Evolutionary conservation across 2,329 filamentous ascomycete genomes (phyloP).

Genomic region (Ascochyta rabiei): DNA sequence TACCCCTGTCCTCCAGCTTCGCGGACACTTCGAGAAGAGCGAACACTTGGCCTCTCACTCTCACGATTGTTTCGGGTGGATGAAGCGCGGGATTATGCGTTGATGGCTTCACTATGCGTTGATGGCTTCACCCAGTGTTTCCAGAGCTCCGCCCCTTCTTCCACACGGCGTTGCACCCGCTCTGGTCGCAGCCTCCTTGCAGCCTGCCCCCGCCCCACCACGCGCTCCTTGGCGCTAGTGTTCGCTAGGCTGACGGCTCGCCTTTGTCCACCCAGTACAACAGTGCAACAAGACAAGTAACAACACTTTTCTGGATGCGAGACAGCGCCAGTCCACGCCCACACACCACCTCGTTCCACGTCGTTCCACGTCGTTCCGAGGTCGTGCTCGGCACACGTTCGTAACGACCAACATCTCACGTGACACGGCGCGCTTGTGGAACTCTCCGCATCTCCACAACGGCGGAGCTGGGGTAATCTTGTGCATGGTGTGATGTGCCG

Average conservation of each 20-base stretch:
- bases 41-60: slow-evolving; percentile 13
- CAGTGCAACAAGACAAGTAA: too few relatives aligned
- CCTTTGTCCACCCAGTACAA: not conserved
- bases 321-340: not conserved
- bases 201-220: not conserved
- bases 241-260: slow-evolving; percentile 10
- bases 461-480: slow-evolving; percentile 8
- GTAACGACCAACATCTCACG: not conserved
- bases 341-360: not conserved
- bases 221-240: slow-evolving; percentile 12
- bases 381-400: not conserved
- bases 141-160: not conserved
- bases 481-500: not conserved
- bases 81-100: not conserved
- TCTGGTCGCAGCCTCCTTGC: slow-evolving; percentile 5
- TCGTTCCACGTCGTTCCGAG: not conserved
- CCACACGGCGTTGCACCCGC: not conserved
- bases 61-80: not conserved
- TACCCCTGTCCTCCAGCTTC: slow-evolving; percentile 12
- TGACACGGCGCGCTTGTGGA: slow-evolving; percentile 3
- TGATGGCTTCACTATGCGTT: not conserved
- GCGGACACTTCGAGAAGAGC: slow-evolving; percentile 14
- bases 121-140: not conserved
- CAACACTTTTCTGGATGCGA: not conserved
- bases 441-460: slow-evolving; percentile 3